Evolutionary conservation across 179 eudicot genomes (phyloP).

Genomic region (Vitellaria paradoxa): DNA sequence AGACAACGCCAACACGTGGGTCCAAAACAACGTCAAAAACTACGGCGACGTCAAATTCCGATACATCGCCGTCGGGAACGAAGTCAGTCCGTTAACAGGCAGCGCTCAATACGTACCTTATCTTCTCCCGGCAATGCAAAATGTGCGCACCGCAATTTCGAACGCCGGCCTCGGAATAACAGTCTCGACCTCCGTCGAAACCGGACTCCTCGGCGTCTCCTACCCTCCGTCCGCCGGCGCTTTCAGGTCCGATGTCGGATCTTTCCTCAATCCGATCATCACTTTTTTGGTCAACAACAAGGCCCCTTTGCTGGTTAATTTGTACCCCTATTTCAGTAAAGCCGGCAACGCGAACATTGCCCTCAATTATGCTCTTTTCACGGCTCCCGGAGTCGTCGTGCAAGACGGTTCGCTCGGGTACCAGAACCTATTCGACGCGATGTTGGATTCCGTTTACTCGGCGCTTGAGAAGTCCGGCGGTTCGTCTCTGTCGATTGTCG

Average conservation of each 20-base stretch:
- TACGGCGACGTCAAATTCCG: constrained; percentile 40
- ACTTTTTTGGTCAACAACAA: constrained; percentile 2
- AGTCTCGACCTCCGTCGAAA: constrained; percentile 37
- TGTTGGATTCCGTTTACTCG: constrained; percentile 19
- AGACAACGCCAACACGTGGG: constrained; percentile 41
- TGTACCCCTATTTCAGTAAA: neutral
- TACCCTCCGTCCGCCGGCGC: neutral
- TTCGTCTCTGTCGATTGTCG: constrained; percentile 26
- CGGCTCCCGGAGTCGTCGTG: constrained; percentile 8
- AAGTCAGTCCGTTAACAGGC: constrained; percentile 28
- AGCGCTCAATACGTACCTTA: constrained; percentile 14
- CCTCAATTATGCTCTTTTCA: constrained; percentile 22
- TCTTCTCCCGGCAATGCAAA: constrained; percentile 27
- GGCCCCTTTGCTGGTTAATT: neutral
- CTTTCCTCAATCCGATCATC: constrained; percentile 15
- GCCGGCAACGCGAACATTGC: neutral
- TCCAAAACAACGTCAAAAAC: constrained; percentile 39
- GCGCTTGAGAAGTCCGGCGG: constrained; percentile 38
- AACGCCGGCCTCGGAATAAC: constrained; percentile 35
- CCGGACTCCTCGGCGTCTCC: constrained; percentile 15
- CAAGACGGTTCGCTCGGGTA: constrained; percentile 16
- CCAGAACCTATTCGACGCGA: constrained; percentile 31
- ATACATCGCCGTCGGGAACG: constrained; percentile 63
- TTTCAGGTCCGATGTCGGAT: neutral
- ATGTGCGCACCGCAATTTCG: constrained; percentile 33